phyloP scores from a whole-genome alignment of 140 eudicot genomes.

The Anethum foeniculum region DNA sequence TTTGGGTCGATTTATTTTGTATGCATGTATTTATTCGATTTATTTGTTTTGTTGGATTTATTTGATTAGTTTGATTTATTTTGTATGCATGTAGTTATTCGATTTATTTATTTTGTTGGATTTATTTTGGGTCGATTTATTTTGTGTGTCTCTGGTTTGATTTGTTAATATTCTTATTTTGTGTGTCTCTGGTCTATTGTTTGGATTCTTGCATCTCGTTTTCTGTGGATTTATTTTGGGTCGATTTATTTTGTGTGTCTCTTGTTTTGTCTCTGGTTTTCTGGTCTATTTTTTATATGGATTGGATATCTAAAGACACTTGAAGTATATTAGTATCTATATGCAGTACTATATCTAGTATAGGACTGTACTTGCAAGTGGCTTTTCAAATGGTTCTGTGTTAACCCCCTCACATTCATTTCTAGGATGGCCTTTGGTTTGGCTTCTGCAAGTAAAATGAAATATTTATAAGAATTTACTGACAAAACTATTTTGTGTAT shows the following conservation, averaged over 20 bases:
- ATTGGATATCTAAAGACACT: background rate
- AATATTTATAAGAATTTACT: background rate
- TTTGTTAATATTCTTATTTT: no score
- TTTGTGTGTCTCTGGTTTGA: no score
- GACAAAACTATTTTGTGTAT: background rate
- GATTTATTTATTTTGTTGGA: no score
- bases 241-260: no score
- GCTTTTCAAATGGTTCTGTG: background rate
- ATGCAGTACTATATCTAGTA: background rate
- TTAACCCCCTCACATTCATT: constrained; percentile 2
- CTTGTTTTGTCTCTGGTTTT: no score
- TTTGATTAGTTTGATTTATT: no score
- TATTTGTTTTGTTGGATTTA: no score
- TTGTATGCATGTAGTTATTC: no score
- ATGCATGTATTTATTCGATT: no score
- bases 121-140: no score
- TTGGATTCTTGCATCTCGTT: background rate
- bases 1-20: no score
- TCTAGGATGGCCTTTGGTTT: background rate
- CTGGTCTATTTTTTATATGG: background rate
- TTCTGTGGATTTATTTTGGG: background rate
- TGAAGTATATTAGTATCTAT: background rate
- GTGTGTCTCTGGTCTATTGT: no score
- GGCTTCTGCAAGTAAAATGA: background rate
- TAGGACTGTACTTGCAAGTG: background rate